These are phyloP conservation scores for Baeospora myosura DNA, from an alignment of 1,284 basidiomycete genomes.

Conservation along the genomic window DNA sequence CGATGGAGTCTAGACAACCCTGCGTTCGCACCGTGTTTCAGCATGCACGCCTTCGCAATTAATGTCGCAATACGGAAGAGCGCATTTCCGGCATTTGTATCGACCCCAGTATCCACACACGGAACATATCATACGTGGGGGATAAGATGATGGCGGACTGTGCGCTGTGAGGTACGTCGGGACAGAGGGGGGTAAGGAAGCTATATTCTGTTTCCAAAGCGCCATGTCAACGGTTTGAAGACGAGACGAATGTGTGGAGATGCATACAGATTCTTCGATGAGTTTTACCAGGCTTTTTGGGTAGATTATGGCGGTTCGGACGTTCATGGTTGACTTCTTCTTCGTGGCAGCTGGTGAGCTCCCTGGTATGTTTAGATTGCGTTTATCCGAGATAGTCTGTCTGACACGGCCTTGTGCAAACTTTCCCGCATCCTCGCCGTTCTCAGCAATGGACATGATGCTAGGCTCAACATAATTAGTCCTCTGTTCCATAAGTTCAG, in stretches of 20 bases:
- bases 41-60: slow-evolving; percentile 50
- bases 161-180: slow-evolving; percentile 54
- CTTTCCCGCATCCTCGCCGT: slow-evolving; percentile 38
- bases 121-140: slow-evolving; percentile 51
- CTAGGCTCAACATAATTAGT: slow-evolving; percentile 71
- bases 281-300: slow-evolving; percentile 66
- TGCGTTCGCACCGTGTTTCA: slow-evolving; percentile 56
- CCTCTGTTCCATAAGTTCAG: slow-evolving; percentile 27
- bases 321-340: slow-evolving; percentile 76
- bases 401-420: slow-evolving; percentile 59
- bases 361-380: slow-evolving; percentile 37
- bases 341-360: slow-evolving; percentile 44
- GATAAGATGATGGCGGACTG: slow-evolving; percentile 38
- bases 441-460: slow-evolving; percentile 34
- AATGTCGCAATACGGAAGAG: slow-evolving; percentile 50
- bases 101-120: slow-evolving; percentile 65
- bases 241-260: too few species aligned
- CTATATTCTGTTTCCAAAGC: slow-evolving; percentile 42
- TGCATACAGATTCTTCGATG: slow-evolving; percentile 71
- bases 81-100: slow-evolving; percentile 55
- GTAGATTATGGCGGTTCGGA: slow-evolving; percentile 72
- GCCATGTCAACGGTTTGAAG: not conserved
- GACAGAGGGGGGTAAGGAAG: slow-evolving; percentile 39
- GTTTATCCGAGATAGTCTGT: slow-evolving; percentile 69
- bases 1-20: slow-evolving; percentile 33